Base-by-base conservation (phyloP, 768 basidiomycete species). In the Rhizopogon sp. region DNA sequence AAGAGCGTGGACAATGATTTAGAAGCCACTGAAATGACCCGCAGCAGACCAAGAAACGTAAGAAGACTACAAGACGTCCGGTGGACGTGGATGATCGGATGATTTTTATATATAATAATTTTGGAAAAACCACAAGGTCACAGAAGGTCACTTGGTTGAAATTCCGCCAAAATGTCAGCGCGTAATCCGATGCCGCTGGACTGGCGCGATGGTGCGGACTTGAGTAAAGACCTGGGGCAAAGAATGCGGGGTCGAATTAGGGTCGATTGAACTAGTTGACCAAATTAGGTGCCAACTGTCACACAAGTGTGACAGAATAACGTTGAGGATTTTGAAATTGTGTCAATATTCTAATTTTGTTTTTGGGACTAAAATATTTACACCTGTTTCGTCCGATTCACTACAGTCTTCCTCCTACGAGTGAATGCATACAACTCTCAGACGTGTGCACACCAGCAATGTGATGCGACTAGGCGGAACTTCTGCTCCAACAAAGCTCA, bases 351-450 rank as follows among this genome's bases (percentile, higher is more conserved):
- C 14, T 44, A 45, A 37, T 35, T 46, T 29, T 35, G 43, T 57
- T 49, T n/a, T 22, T 37, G 39, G 25, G 25, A 25, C 25, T 39
- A 16, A 41, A 59, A 69, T 65, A 51, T 31, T 42, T n/a, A 22
- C 25, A 17, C 28, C 9, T 50, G 6, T 22, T 47, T 41, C 29
- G 16, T 46, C 25, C 28, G 53, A 57, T 16, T 37, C 37, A 33
- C 47, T 22, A 4, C 4, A 25, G 25, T 35, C 22, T 22, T 31
- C 9, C 46, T 49, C 47, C 33, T 49, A 14, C 47, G 20, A 22
- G 63, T 63, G 65, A n/a, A 72, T 77, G 76, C 64, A 71, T 65
- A 65, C 64, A 50, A 62, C 63, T 61, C 57, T 58, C 43, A 53
- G 43, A 39, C 53, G 43, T 39, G 44, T 56, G 56, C 57, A 53